Evolutionary conservation across 306 rosid genomes (phyloP).

Genomic region (Medicago ruthenica): DNA sequence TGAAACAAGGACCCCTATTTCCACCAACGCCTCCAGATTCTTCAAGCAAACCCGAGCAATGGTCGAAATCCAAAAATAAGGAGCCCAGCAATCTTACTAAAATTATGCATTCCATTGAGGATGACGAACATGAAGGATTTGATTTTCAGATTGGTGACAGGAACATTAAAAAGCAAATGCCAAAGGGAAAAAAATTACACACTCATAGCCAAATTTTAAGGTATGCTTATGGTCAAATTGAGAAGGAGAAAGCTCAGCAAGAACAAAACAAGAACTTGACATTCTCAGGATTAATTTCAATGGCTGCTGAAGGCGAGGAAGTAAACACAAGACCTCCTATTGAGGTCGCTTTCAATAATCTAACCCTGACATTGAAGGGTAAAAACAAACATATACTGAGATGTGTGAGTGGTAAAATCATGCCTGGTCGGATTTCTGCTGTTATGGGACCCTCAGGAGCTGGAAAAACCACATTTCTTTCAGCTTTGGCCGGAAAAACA

Average conservation of each 20-base stretch:
- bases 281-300: conserved; percentile 77
- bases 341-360: conserved; percentile 77
- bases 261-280: conserved; percentile 70
- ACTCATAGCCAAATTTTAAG: conserved; percentile 83
- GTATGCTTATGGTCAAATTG: conserved; percentile 85
- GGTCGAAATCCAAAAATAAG: conserved; percentile 51
- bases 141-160: conserved; percentile 71
- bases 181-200: conserved; percentile 60
- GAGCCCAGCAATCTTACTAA: conserved; percentile 63
- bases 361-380: conserved; percentile 75
- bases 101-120: conserved; percentile 64
- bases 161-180: conserved; percentile 65
- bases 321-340: conserved; percentile 65
- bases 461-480: conserved; percentile 89
- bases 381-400: conserved; percentile 67
- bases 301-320: conserved; percentile 70
- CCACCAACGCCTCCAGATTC: conserved; percentile 42
- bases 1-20: conserved; percentile 41
- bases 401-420: conserved; percentile 73
- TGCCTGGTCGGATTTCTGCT: conserved; percentile 83
- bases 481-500: conserved; percentile 78
- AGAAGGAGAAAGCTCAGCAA: conserved; percentile 88
- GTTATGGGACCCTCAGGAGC: conserved; percentile 97
- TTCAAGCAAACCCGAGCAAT: conserved; percentile 47
- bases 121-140: conserved; percentile 65